A percentile compares a stretch with the other conserved stretches of the same genome.
Conservation (phyloP, 1,284 basidiomycete species). For the Pascua guehoae region DNA sequence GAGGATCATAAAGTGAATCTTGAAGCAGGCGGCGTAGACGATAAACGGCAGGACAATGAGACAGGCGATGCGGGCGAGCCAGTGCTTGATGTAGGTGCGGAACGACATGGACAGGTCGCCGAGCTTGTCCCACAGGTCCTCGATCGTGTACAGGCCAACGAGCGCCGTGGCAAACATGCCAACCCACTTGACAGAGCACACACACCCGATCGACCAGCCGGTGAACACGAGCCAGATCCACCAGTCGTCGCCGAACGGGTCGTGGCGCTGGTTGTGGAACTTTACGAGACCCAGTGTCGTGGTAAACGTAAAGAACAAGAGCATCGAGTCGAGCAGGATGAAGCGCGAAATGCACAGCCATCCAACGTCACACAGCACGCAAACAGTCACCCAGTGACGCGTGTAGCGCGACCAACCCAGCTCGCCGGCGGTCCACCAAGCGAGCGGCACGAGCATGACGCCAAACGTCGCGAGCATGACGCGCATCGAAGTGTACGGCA, state of each 20-base stretch:
- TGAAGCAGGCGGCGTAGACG: slow-evolving; percentile 93
- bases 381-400: slow-evolving; percentile 86
- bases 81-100: slow-evolving; percentile 81
- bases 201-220: slow-evolving; percentile 88
- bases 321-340: slow-evolving; percentile 95
- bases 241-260: slow-evolving; percentile 90
- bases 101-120: slow-evolving; percentile 89
- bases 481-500: slow-evolving; percentile 92
- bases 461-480: slow-evolving; percentile 92
- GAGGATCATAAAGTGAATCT: slow-evolving; percentile 90
- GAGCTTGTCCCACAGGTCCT: slow-evolving; percentile 98
- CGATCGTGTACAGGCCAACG: slow-evolving; percentile 92
- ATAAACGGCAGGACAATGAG: slow-evolving; percentile 84
- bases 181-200: slow-evolving; percentile 96
- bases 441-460: slow-evolving; percentile 89
- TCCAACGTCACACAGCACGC: slow-evolving; percentile 89
- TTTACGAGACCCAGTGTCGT: slow-evolving; percentile 92
- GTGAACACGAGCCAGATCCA: slow-evolving; percentile 92
- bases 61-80: slow-evolving; percentile 79
- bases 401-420: slow-evolving; percentile 86
- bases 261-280: slow-evolving; percentile 93
- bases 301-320: slow-evolving; percentile 96
- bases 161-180: slow-evolving; percentile 92
- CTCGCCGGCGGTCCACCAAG: slow-evolving; percentile 95
- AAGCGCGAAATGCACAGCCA: slow-evolving; percentile 97